Evolutionary conservation across 192 early-diverging fungal species (phyloP), one percentile per base, ranked within the genome.

Genomic region (Coemansia sp.): DNA sequence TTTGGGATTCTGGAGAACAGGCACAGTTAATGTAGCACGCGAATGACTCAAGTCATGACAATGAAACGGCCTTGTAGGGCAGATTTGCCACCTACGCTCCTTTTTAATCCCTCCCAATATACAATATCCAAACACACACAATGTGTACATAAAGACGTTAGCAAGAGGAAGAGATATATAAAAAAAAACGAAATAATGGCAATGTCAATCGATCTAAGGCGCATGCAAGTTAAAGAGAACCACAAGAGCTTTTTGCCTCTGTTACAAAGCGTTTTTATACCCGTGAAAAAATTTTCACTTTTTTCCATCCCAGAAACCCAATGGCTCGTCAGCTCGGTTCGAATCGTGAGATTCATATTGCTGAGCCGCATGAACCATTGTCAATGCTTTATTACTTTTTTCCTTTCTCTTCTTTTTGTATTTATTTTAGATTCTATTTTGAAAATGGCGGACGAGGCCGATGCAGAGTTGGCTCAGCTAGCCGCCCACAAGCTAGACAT

Each of bases 1-100:
- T 31, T 65, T 44, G 24, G 53, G 57, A 60, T 60, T 8, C 57
- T 7, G 57, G 57, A 66, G 50, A 41, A 40, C 24, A 53, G 31
- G 53, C 20, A 43, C 34, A 43, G 1, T 83, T 78, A 60, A 40
- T 83, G 46, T 83, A 66, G 81, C 81, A 75, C 70, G 71, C 72
- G 75, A 83, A 83, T 83, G 81, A 83, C 81, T 83, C 81, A 83
- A 72, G 65, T 78, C 68, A 66, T 65, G 73, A 78, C 81, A 78
- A 83, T 83, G 60, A 83, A 55, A 74, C 81, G 72, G 76, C 81
- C 75, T 65, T 34, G 63, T 62, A 69, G 68, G 41, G 81, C 75
- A 78, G 81, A 40, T 65, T 77, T 83, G 74, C 69, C 52, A 44
- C 50, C 79, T 73, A 73, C 71, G 71, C 57, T 8, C 60, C 20